These are phyloP conservation scores for Oryza meridionalis DNA, from an alignment of 176 grass and related monocot genomes.

Conservation along the genomic window DNA sequence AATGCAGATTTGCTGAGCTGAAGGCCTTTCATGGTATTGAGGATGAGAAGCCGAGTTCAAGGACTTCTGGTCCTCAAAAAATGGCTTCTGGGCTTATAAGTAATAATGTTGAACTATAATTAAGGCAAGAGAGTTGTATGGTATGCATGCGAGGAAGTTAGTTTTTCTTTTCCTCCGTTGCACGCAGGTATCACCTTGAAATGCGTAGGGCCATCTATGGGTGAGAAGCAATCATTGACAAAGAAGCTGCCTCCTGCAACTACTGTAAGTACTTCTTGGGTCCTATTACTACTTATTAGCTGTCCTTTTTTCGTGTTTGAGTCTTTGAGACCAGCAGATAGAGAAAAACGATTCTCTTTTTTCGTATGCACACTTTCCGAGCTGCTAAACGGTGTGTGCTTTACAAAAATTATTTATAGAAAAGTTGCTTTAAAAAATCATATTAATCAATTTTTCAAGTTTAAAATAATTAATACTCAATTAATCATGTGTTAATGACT, in stretches of 20 bases:
- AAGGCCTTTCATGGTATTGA: slow-evolving; percentile 86
- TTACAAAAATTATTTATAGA: too few species aligned
- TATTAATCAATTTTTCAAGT: too few species aligned
- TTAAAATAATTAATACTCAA: too few species aligned
- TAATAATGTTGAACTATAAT: slow-evolving; percentile 39
- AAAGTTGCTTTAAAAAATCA: too few species aligned
- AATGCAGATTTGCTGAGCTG: slow-evolving; percentile 74
- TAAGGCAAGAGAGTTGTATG: background rate
- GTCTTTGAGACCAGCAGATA: too few species aligned
- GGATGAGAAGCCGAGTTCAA: slow-evolving; percentile 70
- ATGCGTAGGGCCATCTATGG: slow-evolving; percentile 95
- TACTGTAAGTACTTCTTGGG: slow-evolving; percentile 57
- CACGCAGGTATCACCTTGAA: slow-evolving; percentile 78
- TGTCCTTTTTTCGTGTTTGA: background rate
- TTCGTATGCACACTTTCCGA: too few species aligned
- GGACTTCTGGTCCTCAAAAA: slow-evolving; percentile 71
- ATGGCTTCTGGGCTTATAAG: slow-evolving; percentile 86
- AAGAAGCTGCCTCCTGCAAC: slow-evolving; percentile 82
- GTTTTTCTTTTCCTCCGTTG: background rate
- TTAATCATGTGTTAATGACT: too few species aligned
- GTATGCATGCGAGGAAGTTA: background rate
- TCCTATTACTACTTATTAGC: background rate
- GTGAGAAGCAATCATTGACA: slow-evolving; percentile 78
- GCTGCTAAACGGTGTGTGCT: too few species aligned
- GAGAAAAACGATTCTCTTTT: too few species aligned